Evolutionary conservation across 2,329 filamentous ascomycete genomes (phyloP), one percentile per base, ranked within the genome.

Genomic region (Neofusicoccum cordaticola): DNA sequence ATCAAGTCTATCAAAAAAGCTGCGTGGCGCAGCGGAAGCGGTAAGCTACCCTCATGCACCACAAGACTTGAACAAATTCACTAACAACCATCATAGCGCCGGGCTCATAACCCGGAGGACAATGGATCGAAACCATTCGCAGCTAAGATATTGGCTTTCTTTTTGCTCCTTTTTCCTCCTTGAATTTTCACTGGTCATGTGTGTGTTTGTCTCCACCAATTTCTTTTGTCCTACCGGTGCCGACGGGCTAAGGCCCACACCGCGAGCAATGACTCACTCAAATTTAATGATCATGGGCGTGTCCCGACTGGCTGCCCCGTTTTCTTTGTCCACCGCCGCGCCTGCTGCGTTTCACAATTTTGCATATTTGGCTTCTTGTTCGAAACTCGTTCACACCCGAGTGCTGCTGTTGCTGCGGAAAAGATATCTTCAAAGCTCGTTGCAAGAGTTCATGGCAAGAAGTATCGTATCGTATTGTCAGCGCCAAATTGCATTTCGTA

Each of bases 51-150:
- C 57, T 48, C 57, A 50, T 19, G 3, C 6, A 13, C 27, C 27
- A 31, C 27, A 17, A 7, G 7, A 27, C 3, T 19, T 2, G 9
- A 61, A 48, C 44, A 41, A 60, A 58, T 27, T 0, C 44, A 61
- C 53, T 58, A 58, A 58, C 15, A 35, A 58, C 9, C 39, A 34
- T 17, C 11, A 19, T 3, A 58, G 58, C 70, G 70, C 70, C 70
- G 70, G 70, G 70, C 70, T 72, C 70, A 72, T 72, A 72, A 72
- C 70, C 70, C 70, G 70, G 70, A 72, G 70, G 70, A 71, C 70
- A 68, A 64, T 67, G 70, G 70, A 72, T 72, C 70, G 70, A 72
- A 72, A 72, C 70, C 70, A 67, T 62, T 62, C 58, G 58, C 58
- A 62, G 58, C 58, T 62, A 62, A 31, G 42, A 39, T 17, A 22